Evolutionary conservation across 2,329 filamentous ascomycete genomes (phyloP), one percentile per base, ranked within the genome.

Genomic region (Knoxdaviesia capensis): DNA sequence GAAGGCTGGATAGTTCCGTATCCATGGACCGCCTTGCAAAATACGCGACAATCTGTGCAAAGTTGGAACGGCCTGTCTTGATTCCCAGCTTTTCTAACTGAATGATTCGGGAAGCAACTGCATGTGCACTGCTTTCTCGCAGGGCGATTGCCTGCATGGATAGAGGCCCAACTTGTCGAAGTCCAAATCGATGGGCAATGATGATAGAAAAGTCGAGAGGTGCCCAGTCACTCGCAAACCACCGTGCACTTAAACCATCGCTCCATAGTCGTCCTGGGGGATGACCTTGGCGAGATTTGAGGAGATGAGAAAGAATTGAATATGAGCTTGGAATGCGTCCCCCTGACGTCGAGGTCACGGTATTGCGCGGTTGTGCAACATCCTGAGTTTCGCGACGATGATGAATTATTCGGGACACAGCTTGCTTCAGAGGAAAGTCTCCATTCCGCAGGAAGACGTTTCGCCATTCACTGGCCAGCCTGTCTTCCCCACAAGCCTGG

Each of bases 101-200:
- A 30, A 65, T 55, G 30, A 93, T 66, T 32, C 74, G 71, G 1
- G 61, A 54, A 29, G 64, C 52, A n/a, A 90, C 61, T 6, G 65
- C 68, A 32, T 66, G 59, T 0, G 73, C 56, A 7, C 68, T 67
- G 2, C 62, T 56, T 41, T 80, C 72, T 51, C 82, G 69, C 7
- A 80, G 56, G 4, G 77, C 83, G 56, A 94, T 74, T 38, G 87
- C 78, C 48, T 86, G 80, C 20, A 94, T 55, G 4, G 84, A 80
- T 11, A 80, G 61, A 0, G 85, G 79, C 0, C 86, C 86, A 47
- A 94, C 78, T 34, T 66, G 62, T 39, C 73, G 65, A 5, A 92
- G 63, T 2, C 81, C 81, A 41, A 93, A 70, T 50, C 80, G 73
- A 43, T 70, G 66, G 11, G 90, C 62, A 6, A 81, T 68, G 33